These are phyloP conservation scores for Lolium perenne DNA, from an alignment of 176 grass and related monocot genomes.

Conservation along the genomic window DNA sequence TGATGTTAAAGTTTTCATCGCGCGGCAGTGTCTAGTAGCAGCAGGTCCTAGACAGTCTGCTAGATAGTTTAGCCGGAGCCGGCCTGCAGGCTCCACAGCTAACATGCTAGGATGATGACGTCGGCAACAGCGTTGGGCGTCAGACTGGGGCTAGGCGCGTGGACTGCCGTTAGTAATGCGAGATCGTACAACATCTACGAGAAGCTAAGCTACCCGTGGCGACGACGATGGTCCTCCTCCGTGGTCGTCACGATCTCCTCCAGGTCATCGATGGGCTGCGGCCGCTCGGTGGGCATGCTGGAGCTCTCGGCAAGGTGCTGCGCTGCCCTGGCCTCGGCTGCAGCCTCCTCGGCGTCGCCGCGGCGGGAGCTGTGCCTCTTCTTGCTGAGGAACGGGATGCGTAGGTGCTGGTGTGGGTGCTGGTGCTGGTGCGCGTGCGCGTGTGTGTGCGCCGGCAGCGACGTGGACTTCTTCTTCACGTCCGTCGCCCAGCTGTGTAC, in stretches of 20 bases:
- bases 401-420: conserved; percentile 30
- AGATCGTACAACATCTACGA: neutral
- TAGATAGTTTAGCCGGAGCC: neutral
- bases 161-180: neutral
- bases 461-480: conserved; percentile 33
- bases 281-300: neutral
- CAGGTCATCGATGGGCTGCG: neutral
- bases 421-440: neutral
- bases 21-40: neutral
- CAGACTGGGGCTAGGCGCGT: neutral
- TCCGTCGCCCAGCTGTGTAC: conserved; percentile 57
- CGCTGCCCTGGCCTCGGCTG: neutral
- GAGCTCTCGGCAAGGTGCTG: conserved; percentile 1
- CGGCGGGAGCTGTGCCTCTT: neutral
- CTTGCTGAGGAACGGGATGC: conserved; percentile 41
- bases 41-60: neutral
- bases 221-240: conserved; percentile 14
- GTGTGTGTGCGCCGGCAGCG: conserved; percentile 6
- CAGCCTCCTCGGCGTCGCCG: conserved; percentile 1
- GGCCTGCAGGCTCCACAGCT: neutral
- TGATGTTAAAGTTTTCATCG: neutral
- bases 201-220: no score
- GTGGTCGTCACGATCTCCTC: conserved; percentile 38
- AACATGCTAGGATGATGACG: neutral
- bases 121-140: neutral